These are phyloP conservation scores for Fragosphaeria purpurea DNA, from an alignment of 2,329 filamentous ascomycete species.

Conservation along the genomic window DNA sequence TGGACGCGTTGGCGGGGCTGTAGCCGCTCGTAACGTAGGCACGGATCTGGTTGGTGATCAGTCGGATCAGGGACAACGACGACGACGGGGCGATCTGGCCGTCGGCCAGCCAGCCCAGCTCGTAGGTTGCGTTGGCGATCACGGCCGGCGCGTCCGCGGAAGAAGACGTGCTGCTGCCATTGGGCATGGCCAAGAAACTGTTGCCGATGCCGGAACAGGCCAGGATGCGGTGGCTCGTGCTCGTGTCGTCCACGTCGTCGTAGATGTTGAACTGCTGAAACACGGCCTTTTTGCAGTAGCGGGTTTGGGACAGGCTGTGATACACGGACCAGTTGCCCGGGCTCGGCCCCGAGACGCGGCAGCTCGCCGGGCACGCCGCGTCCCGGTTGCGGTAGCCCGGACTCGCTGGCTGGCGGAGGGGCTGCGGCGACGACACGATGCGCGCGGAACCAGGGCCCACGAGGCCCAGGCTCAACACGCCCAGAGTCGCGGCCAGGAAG, in stretches of 20 bases:
- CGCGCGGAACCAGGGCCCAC: too few species aligned
- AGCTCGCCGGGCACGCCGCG: slow-evolving; percentile 5
- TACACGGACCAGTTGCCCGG: slow-evolving; percentile 9
- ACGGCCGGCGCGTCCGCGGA: slow-evolving; percentile 2
- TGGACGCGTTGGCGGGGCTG: slow-evolving; percentile 9
- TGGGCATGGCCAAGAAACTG: too few species aligned
- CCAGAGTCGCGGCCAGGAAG: too few species aligned
- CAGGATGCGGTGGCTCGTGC: slow-evolving; percentile 6
- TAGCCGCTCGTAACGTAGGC: slow-evolving; percentile 2
- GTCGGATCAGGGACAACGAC: too few species aligned
- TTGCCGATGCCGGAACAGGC: slow-evolving; percentile 14
- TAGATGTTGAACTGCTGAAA: slow-evolving; percentile 8
- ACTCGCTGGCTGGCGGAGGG: neutral
- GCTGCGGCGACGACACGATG: too few species aligned
- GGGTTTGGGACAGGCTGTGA: slow-evolving; percentile 1
- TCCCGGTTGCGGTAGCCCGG: slow-evolving; percentile 3
- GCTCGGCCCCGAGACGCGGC: slow-evolving; percentile 1
- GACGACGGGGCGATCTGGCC: too few species aligned
- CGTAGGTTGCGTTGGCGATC: slow-evolving; percentile 11
- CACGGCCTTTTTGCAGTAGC: slow-evolving; percentile 5
- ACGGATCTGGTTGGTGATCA: too few species aligned
- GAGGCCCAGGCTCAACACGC: too few species aligned
- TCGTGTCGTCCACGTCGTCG: slow-evolving; percentile 5
- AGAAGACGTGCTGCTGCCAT: too few species aligned
- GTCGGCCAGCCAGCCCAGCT: slow-evolving; percentile 14